Conservation (phyloP, 2,329 filamentous ascomycete species). For the Tolypocladium amazonense region DNA sequence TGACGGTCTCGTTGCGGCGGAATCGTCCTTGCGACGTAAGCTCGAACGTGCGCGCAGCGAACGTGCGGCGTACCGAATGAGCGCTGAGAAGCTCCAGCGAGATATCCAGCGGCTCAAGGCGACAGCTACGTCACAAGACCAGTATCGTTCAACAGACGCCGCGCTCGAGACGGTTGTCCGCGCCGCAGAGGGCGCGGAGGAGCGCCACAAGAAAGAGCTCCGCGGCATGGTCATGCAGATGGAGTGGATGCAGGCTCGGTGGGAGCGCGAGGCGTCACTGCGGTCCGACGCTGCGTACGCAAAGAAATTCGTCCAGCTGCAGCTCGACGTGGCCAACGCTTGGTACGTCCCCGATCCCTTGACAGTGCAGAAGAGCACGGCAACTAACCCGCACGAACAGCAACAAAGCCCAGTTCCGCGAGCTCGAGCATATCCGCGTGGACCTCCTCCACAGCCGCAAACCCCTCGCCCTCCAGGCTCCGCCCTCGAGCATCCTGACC, state of each 20-base stretch:
- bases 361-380: neutral
- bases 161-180: conserved; percentile 50
- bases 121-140: conserved; percentile 16
- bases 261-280: conserved; percentile 70
- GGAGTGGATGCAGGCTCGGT: conserved; percentile 75
- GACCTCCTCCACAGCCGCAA: conserved; percentile 28
- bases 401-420: conserved; percentile 81
- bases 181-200: conserved; percentile 51
- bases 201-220: conserved; percentile 63
- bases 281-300: conserved; percentile 73
- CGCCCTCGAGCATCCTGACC: conserved; percentile 6
- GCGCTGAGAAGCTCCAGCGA: conserved; percentile 42
- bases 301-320: conserved; percentile 72
- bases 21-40: conserved; percentile 52
- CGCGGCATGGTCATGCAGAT: conserved; percentile 82
- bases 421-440: conserved; percentile 68
- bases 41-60: conserved; percentile 61
- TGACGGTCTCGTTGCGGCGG: conserved; percentile 42
- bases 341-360: conserved; percentile 46
- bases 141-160: conserved; percentile 28
- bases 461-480: conserved; percentile 18
- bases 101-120: conserved; percentile 37
- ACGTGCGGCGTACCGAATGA: conserved; percentile 42
- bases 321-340: conserved; percentile 74
- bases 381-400: conserved; percentile 35